Evolutionary conservation across 2,329 filamentous ascomycete species (phyloP), one percentile per base, ranked within the genome.

Genomic region (Fusarium nygamai): DNA sequence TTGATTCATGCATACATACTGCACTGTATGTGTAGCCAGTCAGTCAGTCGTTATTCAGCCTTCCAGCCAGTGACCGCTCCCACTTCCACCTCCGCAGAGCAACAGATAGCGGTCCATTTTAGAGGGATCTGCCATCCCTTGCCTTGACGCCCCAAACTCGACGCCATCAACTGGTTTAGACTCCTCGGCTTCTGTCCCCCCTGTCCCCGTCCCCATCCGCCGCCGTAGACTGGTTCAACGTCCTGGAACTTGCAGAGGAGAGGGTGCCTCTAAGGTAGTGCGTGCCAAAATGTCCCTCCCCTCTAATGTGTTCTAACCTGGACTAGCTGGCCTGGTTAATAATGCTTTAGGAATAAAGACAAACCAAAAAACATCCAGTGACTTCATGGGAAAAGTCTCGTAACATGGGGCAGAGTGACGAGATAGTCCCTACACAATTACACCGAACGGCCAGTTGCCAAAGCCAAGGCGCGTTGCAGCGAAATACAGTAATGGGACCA

Each of bases 141-240:
- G 72, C 72, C 61, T 75, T 50, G 51, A 72, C 72, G 64, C 72
- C 65, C 51, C 65, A 46, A 60, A 72, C 56, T 72, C 47, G 44
- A 74, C 74, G 69, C 72, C 61, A 63, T 71, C 62, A 69, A 70
- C 65, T 60, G 61, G 56, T 66, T 76, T 75, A 69, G 74, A 63
- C 70, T 66, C 50, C 57, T 73, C 76, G 74, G 77, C 61, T 78
- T 67, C 59, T 76, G 51, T 36, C 16, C 58, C 69, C 73, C 72
- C 56, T 77, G 73, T 56, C 71, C 64, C 65, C 53, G 71, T 68
- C 63, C 43, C 20, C 33, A 34, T 50, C 38, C 31, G 57, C 24
- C 57, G 33, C 43, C 57, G 48, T 65, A 51, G 61, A 64, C 61
- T 70, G 67, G 72, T 63, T 70, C 48, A 72, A 71, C 73, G 65